phyloP scores from a whole-genome alignment of 1,284 basidiomycete species.

The Sanghuangporus baumii region DNA sequence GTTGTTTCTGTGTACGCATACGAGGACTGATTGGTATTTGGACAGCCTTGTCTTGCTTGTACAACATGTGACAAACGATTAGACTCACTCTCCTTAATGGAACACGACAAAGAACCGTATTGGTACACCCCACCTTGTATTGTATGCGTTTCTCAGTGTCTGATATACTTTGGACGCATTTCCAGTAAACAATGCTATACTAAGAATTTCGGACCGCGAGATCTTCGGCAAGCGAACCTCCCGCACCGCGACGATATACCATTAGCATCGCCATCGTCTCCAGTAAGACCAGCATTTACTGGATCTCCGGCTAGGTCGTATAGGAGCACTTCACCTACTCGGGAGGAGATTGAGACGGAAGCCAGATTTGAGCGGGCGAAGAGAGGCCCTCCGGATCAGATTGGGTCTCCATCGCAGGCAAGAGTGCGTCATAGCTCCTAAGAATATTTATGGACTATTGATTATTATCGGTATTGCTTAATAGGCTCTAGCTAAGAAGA shows the following conservation, averaged over 20 bases:
- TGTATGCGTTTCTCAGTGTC: background rate
- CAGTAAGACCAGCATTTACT: slow-evolving; percentile 16
- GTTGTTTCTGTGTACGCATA: background rate
- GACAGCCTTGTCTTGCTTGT: slow-evolving; percentile 67
- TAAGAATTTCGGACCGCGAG: slow-evolving; percentile 65
- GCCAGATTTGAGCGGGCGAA: slow-evolving; percentile 12
- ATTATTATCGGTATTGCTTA: background rate
- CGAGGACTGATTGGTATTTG: slow-evolving; percentile 11
- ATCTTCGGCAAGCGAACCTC: slow-evolving; percentile 69
- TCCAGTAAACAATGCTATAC: slow-evolving; percentile 68
- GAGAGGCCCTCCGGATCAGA: slow-evolving; percentile 1
- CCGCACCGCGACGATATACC: slow-evolving; percentile 39
- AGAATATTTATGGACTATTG: background rate
- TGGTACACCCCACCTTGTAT: slow-evolving; percentile 39
- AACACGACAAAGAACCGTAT: slow-evolving; percentile 73
- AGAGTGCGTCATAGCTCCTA: background rate
- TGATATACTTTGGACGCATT: slow-evolving; percentile 3
- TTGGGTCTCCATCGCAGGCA: slow-evolving; percentile 4
- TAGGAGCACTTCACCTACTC: slow-evolving; percentile 17
- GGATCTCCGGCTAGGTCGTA: slow-evolving; percentile 18
- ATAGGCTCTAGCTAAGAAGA: background rate
- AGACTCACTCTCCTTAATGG: slow-evolving; percentile 65
- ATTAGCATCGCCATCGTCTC: slow-evolving; percentile 14
- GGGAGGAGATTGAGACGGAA: slow-evolving; percentile 9
- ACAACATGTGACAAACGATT: slow-evolving; percentile 64